Evolutionary conservation across 2,329 filamentous ascomycete genomes (phyloP), one percentile per base, ranked within the genome.

Genomic region (Biscogniauxia marginata): DNA sequence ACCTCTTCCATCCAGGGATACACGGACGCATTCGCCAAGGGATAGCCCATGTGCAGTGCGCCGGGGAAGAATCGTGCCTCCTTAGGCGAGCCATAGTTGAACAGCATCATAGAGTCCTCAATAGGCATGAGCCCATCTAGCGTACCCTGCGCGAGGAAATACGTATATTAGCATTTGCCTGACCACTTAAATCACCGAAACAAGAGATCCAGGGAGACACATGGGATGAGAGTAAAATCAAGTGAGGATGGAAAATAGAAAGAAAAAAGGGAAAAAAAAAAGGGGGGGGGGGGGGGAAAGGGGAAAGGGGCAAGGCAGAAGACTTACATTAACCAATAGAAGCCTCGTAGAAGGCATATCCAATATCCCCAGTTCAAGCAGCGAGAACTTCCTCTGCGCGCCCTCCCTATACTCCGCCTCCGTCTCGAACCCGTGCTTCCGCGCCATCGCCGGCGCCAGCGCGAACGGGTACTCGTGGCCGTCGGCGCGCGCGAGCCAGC

Each of bases 41-140:
- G 86, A 66, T 89, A 89, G 11, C 86, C 86, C 86, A 88, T 89
- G 64, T 89, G 86, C 60, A 86, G 67, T 25, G 83, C 74, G 0
- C 81, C 81, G 0, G 79, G 73, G 58, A 87, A 86, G 71, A 88
- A 86, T 49, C 85, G 77, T 9, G 78, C 84, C 71, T 88, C 85
- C 73, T 89, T 89, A 11, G 84, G 84, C 25, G 76, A 78, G 2
- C 86, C 86, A 62, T 87, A 79, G 68, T 87, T 84, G 62, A 87
- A 82, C 53, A 88, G 72, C 51, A 89, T 72, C 73, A 86, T 81
- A 13, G 79, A 85, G 65, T 89, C 86, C 65, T 89, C 86, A 55
- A 89, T 86, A 0, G 86, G 86, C 77, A 87, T 87, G 46, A 88
- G 71, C 0, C 85, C 85, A 62, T 89, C 86, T 53, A 79, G 75